Conservation (phyloP, 805 yeast genomes). For the Hyphopichia homilentoma region DNA sequence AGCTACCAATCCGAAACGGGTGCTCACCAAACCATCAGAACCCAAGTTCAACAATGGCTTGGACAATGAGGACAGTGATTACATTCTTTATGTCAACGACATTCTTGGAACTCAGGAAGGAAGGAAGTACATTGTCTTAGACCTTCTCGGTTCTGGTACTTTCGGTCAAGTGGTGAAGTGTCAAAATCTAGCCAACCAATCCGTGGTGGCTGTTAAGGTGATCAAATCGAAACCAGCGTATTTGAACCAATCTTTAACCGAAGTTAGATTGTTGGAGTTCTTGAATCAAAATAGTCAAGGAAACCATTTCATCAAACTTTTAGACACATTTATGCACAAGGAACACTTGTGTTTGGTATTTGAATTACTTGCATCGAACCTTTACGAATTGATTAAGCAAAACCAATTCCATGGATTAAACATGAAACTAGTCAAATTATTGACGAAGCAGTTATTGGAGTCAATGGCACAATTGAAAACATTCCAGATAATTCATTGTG, state of each 20-base stretch:
- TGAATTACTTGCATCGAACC: conserved; percentile 81
- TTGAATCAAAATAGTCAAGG: conserved; percentile 63
- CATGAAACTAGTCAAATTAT: conserved; percentile 70
- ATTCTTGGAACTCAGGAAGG: conserved; percentile 84
- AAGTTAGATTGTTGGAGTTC: conserved; percentile 80
- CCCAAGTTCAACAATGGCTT: conserved; percentile 75
- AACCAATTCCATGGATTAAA: conserved; percentile 90
- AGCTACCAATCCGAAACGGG: conserved; percentile 85
- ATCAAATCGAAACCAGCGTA: conserved; percentile 90
- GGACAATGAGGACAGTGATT: conserved; percentile 88
- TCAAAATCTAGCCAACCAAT: conserved; percentile 74
- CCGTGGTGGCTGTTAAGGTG: conserved; percentile 90
- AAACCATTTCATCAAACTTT: conserved; percentile 70
- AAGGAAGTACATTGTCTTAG: conserved; percentile 82
- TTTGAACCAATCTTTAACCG: conserved; percentile 86
- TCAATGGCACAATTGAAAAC: conserved; percentile 77
- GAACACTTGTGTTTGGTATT: conserved; percentile 91
- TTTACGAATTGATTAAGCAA: conserved; percentile 87
- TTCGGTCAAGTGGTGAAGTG: conserved; percentile 98
- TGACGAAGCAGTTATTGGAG: conserved; percentile 78
- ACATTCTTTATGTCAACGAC: conserved; percentile 91
- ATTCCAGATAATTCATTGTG: conserved; percentile 89
- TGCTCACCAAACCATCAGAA: conserved; percentile 87
- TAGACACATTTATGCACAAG: conserved; percentile 88
- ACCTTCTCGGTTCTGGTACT: conserved; percentile 92